phyloP scores from a whole-genome alignment of 2,329 filamentous ascomycete species.

The Coniosporium tulheliwenetii region DNA sequence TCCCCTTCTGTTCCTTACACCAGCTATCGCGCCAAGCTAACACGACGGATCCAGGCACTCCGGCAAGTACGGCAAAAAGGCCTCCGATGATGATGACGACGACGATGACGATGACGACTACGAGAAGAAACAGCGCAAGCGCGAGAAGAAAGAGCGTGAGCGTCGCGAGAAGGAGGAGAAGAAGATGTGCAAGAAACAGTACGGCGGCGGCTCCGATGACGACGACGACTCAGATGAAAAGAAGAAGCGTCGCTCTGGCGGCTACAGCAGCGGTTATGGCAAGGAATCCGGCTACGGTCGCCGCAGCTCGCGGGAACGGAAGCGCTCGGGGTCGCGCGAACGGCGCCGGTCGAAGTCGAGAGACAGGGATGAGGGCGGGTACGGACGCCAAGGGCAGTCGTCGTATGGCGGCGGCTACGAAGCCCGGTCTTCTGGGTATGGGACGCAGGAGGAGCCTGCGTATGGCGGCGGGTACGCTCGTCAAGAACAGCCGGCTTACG shows the following conservation, averaged over 20 bases:
- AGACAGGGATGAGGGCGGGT: not conserved
- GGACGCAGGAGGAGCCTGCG: not conserved
- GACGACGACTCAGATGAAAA: constrained; percentile 2
- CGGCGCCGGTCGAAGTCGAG: not conserved
- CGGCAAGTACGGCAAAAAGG: constrained; percentile 11
- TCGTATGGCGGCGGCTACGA: not conserved
- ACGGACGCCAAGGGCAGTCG: not conserved
- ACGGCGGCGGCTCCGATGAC: constrained; percentile 2
- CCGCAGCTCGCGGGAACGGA: constrained; percentile 5
- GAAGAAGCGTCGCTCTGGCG: constrained; percentile 10
- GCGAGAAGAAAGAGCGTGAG: constrained; percentile 16
- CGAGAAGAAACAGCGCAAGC: constrained; percentile 10
- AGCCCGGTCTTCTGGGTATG: not conserved
- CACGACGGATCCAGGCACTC: constrained; percentile 13
- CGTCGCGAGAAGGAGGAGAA: constrained; percentile 25
- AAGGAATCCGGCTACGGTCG: not conserved
- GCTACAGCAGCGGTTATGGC: constrained; percentile 3
- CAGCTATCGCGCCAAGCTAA: constrained; percentile 5
- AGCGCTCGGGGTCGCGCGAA: constrained; percentile 10
- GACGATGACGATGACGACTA: constrained; percentile 16
- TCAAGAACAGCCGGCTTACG: not conserved
- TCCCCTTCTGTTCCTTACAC: not conserved
- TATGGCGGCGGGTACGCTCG: not conserved
- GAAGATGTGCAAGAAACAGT: constrained; percentile 23
- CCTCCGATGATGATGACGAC: constrained; percentile 11